phyloP scores from a whole-genome alignment of 345 rosid species.

The Eucalyptus sp. region DNA sequence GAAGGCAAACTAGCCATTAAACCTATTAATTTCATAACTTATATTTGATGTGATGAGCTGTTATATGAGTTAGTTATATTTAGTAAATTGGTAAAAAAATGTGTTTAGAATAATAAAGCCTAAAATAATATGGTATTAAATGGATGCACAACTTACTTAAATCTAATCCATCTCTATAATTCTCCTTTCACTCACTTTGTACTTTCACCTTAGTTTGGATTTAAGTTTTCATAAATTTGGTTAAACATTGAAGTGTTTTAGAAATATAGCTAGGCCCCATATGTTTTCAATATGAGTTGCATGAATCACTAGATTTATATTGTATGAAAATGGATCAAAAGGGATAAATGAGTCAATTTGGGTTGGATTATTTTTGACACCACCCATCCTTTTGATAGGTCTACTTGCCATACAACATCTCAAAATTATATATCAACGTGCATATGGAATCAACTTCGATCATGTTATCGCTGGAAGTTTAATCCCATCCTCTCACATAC shows the following conservation, averaged over 20 bases:
- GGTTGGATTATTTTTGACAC: fast-evolving
- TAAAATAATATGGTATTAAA: no score
- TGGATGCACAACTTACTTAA: no score
- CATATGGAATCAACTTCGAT: neutral
- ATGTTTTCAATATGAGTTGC: no score
- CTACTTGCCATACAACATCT: fast-evolving
- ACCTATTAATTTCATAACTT: no score
- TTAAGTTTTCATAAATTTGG: no score
- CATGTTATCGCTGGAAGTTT: neutral
- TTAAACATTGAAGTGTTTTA: no score
- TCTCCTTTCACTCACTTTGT: no score
- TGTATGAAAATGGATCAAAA: fast-evolving
- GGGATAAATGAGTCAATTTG: no score
- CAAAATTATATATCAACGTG: neutral
- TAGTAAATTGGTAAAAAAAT: fast-evolving
- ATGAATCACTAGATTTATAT: fast-evolving
- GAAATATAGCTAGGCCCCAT: fast-evolving
- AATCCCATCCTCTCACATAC: neutral
- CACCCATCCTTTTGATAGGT: fast-evolving
- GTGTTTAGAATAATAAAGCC: no score
- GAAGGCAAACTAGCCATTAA: no score
- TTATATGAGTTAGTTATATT: fast-evolving
- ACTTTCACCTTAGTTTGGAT: no score
- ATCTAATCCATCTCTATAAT: fast-evolving
- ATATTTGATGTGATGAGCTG: no score